Base-by-base conservation (phyloP, 345 rosid species). In the Geranium brycei region DNA sequence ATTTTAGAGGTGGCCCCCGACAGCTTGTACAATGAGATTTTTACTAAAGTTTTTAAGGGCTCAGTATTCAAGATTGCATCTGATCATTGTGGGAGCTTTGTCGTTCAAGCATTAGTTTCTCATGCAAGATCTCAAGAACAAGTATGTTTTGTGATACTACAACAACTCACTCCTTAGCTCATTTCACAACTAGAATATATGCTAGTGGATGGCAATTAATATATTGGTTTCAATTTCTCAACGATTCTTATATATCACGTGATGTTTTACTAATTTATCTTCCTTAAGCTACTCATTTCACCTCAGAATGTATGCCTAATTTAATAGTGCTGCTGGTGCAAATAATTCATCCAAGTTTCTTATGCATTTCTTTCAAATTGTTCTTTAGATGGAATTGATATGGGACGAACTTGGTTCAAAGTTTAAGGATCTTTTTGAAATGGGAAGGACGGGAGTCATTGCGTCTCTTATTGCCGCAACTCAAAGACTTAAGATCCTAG, bases 61-160 rank as follows among this genome's bases (percentile, higher is more conserved):
- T 85, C 95, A 0, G 70, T 90, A 68, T 82, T 76, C 63, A 71
- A 86, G 71, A 91, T 90, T 66, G 78, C 99, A 68, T 83, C 95
- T 59, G 79, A 93, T 72, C 84, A 72, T n/a, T 88, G 91, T 78
- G 96, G 95, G 57, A 93, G 89, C 81, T 93, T 93, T 69, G 99
- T 88, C 31, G 69, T 86, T 66, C 99, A 93, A 79, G 83, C 92
- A 3, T 77, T 93, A 61, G 68, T 87, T 74, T 88, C 97, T 55
- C 82, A 81, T 69, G 81, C 96, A 71, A 86, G 79, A 72, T 69
- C 66, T 72, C 70, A 72, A 77, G 83, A 86, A 63, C 97, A 93
- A 75, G 99, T 90, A 83, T 15, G 72, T 40, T 56, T 66, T 47
- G n/a, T 63, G 1, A 47, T 62, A 63, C 8, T 71, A 61, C 15